A percentile compares a stretch with the other conserved stretches of the same genome.
Conservation (phyloP, 2,329 filamentous ascomycete genomes). For the Amesomyces nigricolor region DNA sequence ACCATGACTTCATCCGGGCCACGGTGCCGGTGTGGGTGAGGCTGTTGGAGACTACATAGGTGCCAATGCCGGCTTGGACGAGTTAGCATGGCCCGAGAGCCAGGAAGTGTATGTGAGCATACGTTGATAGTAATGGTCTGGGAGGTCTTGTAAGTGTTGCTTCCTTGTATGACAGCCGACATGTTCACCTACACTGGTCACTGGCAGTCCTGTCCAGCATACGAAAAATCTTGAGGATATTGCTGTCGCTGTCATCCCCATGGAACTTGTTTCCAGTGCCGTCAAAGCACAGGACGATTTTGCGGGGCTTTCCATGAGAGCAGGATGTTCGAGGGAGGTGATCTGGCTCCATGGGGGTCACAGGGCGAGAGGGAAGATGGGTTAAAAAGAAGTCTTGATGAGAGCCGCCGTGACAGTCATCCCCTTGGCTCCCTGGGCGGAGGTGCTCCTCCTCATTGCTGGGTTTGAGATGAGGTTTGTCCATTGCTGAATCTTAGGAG, state of each 20-base stretch:
- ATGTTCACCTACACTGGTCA: constrained; percentile 46
- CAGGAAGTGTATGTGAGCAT: constrained; percentile 22
- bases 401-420: neutral
- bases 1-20: constrained; percentile 59
- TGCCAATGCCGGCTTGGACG: constrained; percentile 59
- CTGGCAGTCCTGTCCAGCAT: constrained; percentile 60
- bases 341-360: constrained; percentile 15
- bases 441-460: constrained; percentile 1
- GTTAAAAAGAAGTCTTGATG: constrained; percentile 22
- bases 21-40: constrained; percentile 52
- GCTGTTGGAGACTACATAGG: constrained; percentile 59
- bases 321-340: neutral
- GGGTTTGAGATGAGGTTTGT: constrained; percentile 22
- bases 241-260: constrained; percentile 57
- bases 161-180: neutral
- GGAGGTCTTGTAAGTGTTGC: constrained; percentile 4
- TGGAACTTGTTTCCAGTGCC: constrained; percentile 60
- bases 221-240: constrained; percentile 65
- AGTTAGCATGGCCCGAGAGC: neutral
- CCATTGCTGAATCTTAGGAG: constrained; percentile 17
- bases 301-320: constrained; percentile 30
- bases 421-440: neutral
- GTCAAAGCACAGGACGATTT: constrained; percentile 57
- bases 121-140: constrained; percentile 59
- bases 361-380: constrained; percentile 18